Conservation (phyloP, 257 asterid species). For the Penstemon eatonii region DNA sequence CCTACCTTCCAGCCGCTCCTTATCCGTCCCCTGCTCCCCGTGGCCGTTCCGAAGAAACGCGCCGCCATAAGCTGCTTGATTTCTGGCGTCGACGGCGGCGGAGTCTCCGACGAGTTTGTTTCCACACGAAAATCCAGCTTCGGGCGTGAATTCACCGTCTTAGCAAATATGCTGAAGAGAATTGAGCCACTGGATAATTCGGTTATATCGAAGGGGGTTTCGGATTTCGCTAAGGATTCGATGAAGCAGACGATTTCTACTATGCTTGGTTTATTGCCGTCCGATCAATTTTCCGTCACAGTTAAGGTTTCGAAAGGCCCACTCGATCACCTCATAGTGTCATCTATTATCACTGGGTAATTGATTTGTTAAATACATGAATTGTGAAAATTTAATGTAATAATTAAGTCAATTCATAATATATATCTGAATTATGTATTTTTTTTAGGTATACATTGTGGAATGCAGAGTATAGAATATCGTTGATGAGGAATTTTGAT, state of each 20-base stretch:
- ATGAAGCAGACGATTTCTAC: conserved; percentile 98
- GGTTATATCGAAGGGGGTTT: conserved; percentile 76
- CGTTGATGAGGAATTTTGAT: conserved; percentile 84
- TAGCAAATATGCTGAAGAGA: conserved; percentile 84
- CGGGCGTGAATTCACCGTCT: conserved; percentile 79
- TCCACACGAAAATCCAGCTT: conserved; percentile 78
- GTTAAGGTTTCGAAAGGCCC: conserved; percentile 72
- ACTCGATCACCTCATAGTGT: conserved; percentile 75
- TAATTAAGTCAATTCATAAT: not conserved
- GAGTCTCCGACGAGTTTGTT: conserved; percentile 91
- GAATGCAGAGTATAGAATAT: conserved; percentile 94
- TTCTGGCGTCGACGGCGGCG: conserved; percentile 95
- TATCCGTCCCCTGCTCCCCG: conserved; percentile 55
- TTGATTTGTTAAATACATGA: not conserved
- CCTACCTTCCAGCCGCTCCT: conserved; percentile 39
- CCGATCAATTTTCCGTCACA: conserved; percentile 80
- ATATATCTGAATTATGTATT: not conserved
- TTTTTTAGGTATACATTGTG: conserved; percentile 80
- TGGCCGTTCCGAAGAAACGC: conserved; percentile 33
- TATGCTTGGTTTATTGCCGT: conserved; percentile 97
- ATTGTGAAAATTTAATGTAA: not conserved
- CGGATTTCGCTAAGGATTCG: conserved; percentile 89
- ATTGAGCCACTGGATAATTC: conserved; percentile 92
- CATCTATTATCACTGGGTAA: conserved; percentile 93
- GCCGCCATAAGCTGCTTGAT: conserved; percentile 53